Conservation (phyloP, 2,329 filamentous ascomycete genomes). For the Xylariaceae sp. region DNA sequence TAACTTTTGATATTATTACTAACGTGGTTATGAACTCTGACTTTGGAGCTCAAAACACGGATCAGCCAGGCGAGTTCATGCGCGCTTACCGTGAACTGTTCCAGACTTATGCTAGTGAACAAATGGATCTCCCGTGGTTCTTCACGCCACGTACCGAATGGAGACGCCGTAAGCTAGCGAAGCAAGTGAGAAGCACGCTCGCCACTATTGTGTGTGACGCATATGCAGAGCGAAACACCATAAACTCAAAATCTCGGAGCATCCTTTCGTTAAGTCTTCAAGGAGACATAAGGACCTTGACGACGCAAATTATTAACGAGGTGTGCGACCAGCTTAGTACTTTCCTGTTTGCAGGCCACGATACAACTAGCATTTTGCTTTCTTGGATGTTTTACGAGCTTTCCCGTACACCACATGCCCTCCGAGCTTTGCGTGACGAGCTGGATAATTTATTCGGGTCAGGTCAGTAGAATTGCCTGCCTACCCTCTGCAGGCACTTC, state of each 20-base stretch:
- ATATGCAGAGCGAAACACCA: neutral
- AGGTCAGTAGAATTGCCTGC: neutral
- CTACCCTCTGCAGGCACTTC: too few species aligned
- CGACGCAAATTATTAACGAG: slow-evolving; percentile 5
- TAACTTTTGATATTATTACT: slow-evolving; percentile 22
- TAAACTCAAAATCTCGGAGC: neutral
- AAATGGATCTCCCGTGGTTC: slow-evolving; percentile 4
- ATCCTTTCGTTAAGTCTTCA: slow-evolving; percentile 6
- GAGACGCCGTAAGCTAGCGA: slow-evolving; percentile 1
- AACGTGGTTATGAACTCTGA: slow-evolving; percentile 16
- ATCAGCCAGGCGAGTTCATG: slow-evolving; percentile 3
- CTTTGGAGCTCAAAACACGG: slow-evolving; percentile 10
- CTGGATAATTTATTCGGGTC: slow-evolving; percentile 1
- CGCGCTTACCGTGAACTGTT: slow-evolving; percentile 10
- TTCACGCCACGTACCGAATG: slow-evolving; percentile 1
- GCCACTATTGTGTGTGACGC: neutral
- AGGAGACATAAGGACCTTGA: neutral
- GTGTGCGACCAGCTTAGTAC: slow-evolving; percentile 15
- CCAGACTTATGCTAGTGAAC: slow-evolving; percentile 4
- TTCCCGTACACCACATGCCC: slow-evolving; percentile 7
- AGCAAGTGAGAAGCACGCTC: neutral
- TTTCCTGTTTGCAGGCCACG: slow-evolving; percentile 18
- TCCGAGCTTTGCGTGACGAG: neutral
- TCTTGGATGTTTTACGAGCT: slow-evolving; percentile 15
- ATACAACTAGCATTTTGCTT: slow-evolving; percentile 10